Evolutionary conservation across 2,329 filamentous ascomycete species (phyloP), one percentile per base, ranked within the genome.

Genomic region (Fusarium musae): DNA sequence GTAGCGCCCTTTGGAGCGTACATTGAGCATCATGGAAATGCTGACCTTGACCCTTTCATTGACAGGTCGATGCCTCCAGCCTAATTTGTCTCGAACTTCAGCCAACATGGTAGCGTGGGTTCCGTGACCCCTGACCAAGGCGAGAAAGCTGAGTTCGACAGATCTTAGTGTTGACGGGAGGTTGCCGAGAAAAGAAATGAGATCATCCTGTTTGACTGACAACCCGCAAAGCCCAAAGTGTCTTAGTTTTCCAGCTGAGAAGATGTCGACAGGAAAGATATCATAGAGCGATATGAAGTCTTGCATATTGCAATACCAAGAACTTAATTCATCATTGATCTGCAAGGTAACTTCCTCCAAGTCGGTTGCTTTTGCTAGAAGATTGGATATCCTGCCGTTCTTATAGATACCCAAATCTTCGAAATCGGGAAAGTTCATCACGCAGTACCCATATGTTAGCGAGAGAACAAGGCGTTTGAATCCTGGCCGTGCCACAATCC

Each of bases 171-270:
- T 63, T 1, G 42, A 11, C 0, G 69, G 46, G 7, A 71, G 52
- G 37, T 17, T 39, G 15, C 40, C 15, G 0, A 71, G 52, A 43
- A 71, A 59, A 0, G 52, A 54, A 1, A 71, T n/a, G 9, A 71
- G 32, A n/a, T 71, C 42, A 3, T 59, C 46, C 21, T 66, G 57
- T 2, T 13, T 1, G 5, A 47, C 61, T 42, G 15, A 2, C 0
- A 71, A 30, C 2, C 57, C 36, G 9, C 37, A 66, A 23, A 70
- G 32, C 5, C 66, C 62, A 42, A 71, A 52, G 44, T 71, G 66
- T 15, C 1, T 53, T 6, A 66, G 57, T 6, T 57, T 53, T 17
- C 19, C 44, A 2, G 0, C 5, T 3, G 52, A 46, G 0, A 43
- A 49, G 9, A 0, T 13, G 6, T 39, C 52, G 3, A 70, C 9